Evolutionary conservation across 805 yeast species (phyloP).

Genomic region (Sugiyamaella chiloensis): DNA sequence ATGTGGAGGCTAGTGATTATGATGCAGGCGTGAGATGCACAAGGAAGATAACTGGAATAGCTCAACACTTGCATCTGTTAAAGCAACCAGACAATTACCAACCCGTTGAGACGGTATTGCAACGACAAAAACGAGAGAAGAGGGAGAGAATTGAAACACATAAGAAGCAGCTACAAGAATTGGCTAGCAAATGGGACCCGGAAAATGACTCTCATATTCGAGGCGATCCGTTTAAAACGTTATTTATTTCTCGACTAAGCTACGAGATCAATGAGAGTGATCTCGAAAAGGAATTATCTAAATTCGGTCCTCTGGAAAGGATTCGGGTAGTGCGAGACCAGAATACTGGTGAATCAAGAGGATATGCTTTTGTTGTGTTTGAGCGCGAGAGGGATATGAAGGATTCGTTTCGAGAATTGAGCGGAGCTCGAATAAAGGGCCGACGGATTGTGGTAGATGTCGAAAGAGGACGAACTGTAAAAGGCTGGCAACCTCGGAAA

Average conservation of each 20-base stretch:
- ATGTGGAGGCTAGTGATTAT: conserved; percentile 48
- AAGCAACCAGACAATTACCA: conserved; percentile 29
- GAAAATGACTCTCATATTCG: conserved; percentile 50
- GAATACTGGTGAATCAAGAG: conserved; percentile 55
- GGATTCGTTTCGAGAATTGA: conserved; percentile 57
- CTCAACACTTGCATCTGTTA: conserved; percentile 32
- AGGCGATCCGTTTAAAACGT: conserved; percentile 75
- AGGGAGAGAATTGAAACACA: conserved; percentile 25
- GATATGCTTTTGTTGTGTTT: conserved; percentile 82
- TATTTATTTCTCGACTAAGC: conserved; percentile 72
- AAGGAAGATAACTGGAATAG: conserved; percentile 45
- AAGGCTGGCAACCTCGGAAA: conserved; percentile 39
- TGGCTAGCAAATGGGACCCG: conserved; percentile 50
- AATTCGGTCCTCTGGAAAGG: conserved; percentile 69
- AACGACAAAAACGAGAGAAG: conserved; percentile 31
- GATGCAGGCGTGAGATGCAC: conserved; percentile 49
- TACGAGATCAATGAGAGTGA: conserved; percentile 66
- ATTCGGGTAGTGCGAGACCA: conserved; percentile 56
- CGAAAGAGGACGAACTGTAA: conserved; percentile 38
- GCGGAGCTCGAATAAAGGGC: conserved; percentile 50
- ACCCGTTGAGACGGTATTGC: conserved; percentile 35
- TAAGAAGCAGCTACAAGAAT: conserved; percentile 36
- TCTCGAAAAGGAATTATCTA: conserved; percentile 55
- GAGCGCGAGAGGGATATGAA: conserved; percentile 58
- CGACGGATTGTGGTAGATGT: conserved; percentile 46